A percentile compares a stretch with the other conserved stretches of the same genome.
phyloP scores from a whole-genome alignment of 345 rosid genomes.

The Anacardium occidentale region DNA sequence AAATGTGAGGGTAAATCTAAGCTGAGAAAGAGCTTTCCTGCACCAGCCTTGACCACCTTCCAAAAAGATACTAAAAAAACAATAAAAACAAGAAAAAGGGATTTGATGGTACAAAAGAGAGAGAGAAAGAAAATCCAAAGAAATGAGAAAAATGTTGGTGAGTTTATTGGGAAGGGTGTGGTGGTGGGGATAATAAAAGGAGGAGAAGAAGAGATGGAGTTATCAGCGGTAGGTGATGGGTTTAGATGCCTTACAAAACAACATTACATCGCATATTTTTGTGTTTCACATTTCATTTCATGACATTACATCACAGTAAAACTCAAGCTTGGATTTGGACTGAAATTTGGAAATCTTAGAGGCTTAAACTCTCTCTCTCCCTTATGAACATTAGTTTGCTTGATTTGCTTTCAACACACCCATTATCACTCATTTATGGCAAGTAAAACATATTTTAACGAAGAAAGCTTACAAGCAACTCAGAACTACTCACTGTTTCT shows the following conservation, averaged over 20 bases:
- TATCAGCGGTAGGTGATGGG: conserved; percentile 79
- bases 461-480: not conserved
- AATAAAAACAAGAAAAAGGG: conserved; percentile 31
- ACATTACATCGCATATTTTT: not conserved
- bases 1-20: conserved; percentile 53
- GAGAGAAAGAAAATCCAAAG: conserved; percentile 20
- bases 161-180: not conserved
- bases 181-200: conserved; percentile 22
- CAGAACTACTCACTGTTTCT: too few species aligned
- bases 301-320: conserved; percentile 22
- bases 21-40: conserved; percentile 65
- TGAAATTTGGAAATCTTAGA: too few species aligned
- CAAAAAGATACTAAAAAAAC: conserved; percentile 27
- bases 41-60: conserved; percentile 19
- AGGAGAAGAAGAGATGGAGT: conserved; percentile 61
- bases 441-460: not conserved
- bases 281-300: too few species aligned
- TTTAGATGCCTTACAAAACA: conserved; percentile 32
- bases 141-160: conserved; percentile 8
- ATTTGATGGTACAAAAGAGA: conserved; percentile 9
- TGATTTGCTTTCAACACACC: conserved; percentile 21
- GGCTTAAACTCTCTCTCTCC: too few species aligned
- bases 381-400: not conserved
- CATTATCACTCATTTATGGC: conserved; percentile 23
- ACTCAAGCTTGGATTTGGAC: conserved; percentile 19